Conservation (phyloP, 345 rosid species). For the Fremontodendron californicum region DNA sequence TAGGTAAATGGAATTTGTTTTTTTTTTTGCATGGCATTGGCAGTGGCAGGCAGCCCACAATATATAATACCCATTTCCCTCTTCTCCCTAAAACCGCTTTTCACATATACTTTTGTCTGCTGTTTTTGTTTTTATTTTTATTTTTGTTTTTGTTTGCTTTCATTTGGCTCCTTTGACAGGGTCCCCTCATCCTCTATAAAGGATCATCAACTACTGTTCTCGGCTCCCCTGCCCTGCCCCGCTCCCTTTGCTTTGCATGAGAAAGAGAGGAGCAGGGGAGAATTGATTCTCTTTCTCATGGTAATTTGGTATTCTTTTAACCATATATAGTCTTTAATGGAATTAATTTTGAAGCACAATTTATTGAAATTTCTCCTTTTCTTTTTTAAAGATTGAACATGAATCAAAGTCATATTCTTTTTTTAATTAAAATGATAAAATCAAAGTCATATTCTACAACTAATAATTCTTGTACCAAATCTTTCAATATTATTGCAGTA, state of each 20-base stretch:
- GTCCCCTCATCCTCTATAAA: not conserved
- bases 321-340: too few relatives aligned
- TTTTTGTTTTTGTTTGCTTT: too few relatives aligned
- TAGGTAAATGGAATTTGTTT: too few relatives aligned
- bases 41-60: not conserved
- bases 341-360: not conserved
- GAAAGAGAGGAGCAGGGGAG: too few relatives aligned
- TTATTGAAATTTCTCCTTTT: not conserved
- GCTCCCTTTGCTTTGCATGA: not conserved
- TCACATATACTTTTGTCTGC: not conserved
- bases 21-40: not conserved
- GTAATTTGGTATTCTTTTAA: too few relatives aligned
- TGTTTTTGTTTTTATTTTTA: conserved; percentile 10
- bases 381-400: not conserved
- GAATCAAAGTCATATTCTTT: not conserved
- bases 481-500: too few relatives aligned
- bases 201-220: not conserved
- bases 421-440: too few relatives aligned
- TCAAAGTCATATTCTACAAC: too few relatives aligned
- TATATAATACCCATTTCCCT: not conserved
- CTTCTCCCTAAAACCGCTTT: not conserved
- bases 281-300: not conserved
- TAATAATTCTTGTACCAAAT: not conserved
- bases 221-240: not conserved
- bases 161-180: not conserved